Conservation (phyloP, 768 basidiomycete species). For the Suillus occidentalis region DNA sequence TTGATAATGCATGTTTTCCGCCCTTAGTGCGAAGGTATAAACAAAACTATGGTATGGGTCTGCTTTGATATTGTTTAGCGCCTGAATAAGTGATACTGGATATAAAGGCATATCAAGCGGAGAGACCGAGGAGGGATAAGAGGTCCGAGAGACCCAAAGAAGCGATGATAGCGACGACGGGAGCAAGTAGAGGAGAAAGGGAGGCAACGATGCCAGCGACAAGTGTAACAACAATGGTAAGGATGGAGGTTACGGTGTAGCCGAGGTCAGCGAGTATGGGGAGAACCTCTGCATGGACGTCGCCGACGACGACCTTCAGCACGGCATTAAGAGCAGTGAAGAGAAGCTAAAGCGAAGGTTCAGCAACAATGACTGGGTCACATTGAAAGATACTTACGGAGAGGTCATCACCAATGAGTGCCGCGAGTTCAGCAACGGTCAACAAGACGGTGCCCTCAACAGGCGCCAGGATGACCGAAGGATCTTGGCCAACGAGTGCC, state of each 20-base stretch:
- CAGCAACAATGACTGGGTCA: neutral
- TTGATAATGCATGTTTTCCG: neutral
- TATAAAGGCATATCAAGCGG: conserved; percentile 8
- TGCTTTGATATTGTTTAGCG: neutral
- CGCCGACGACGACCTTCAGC: conserved; percentile 19
- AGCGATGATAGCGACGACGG: conserved; percentile 20
- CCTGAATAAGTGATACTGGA: neutral
- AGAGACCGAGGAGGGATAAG: conserved; percentile 24
- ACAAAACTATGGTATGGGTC: conserved; percentile 4
- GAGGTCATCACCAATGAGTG: conserved; percentile 23
- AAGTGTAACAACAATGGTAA: conserved; percentile 13
- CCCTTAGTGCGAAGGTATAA: neutral
- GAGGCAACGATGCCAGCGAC: conserved; percentile 23
- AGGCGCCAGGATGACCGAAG: conserved; percentile 25
- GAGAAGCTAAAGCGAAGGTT: conserved; percentile 12
- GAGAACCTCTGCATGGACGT: conserved; percentile 17
- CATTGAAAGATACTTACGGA: conserved; percentile 16
- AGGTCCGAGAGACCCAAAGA: conserved; percentile 23
- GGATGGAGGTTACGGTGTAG: neutral
- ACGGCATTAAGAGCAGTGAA: conserved; percentile 27
- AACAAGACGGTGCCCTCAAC: conserved; percentile 21
- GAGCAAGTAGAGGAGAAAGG: conserved; percentile 22
- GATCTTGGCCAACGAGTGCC: conserved; percentile 24
- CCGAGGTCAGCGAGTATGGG: conserved; percentile 22
- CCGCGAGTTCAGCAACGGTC: conserved; percentile 27